A percentile compares a stretch with the other conserved stretches of the same genome.
Conservation (phyloP, 192 early-diverging fungal species). For the Coemansia sp. region DNA sequence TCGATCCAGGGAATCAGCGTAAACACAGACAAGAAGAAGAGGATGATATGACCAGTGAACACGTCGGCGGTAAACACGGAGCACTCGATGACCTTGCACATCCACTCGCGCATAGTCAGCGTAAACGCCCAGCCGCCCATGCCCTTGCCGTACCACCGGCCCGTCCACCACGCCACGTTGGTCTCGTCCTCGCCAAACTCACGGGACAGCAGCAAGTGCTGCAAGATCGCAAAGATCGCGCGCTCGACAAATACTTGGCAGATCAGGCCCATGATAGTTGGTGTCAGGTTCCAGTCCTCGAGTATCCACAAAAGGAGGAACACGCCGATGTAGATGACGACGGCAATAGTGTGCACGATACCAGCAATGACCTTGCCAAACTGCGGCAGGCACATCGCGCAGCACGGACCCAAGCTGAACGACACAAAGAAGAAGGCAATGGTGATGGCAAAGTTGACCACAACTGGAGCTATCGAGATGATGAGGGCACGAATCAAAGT, state of each 20-base stretch:
- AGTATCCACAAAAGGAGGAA: constrained; percentile 69
- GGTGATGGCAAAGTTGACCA: constrained; percentile 68
- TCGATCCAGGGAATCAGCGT: constrained; percentile 74
- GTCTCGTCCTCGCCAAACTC: constrained; percentile 84
- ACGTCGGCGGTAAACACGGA: constrained; percentile 78
- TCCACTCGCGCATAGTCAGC: constrained; percentile 75
- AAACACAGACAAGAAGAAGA: constrained; percentile 74
- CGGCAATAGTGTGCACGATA: constrained; percentile 64
- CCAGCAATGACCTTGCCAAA: constrained; percentile 75
- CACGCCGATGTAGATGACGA: constrained; percentile 61
- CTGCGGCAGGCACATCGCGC: constrained; percentile 65
- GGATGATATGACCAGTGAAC: constrained; percentile 71
- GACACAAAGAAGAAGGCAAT: constrained; percentile 68
- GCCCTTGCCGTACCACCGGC: constrained; percentile 76
- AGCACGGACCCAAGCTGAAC: constrained; percentile 62
- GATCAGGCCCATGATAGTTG: constrained; percentile 69
- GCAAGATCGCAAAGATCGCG: constrained; percentile 69
- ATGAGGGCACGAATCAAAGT: constrained; percentile 62
- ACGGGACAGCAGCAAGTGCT: constrained; percentile 70
- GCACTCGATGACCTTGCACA: constrained; percentile 87
- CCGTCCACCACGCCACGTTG: constrained; percentile 88
- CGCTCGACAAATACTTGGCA: constrained; percentile 68
- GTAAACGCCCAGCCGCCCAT: constrained; percentile 68
- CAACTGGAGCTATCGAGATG: constrained; percentile 69
- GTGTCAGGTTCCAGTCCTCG: constrained; percentile 66